phyloP scores from a whole-genome alignment of 257 asterid species.

The Solanum arcanum region DNA sequence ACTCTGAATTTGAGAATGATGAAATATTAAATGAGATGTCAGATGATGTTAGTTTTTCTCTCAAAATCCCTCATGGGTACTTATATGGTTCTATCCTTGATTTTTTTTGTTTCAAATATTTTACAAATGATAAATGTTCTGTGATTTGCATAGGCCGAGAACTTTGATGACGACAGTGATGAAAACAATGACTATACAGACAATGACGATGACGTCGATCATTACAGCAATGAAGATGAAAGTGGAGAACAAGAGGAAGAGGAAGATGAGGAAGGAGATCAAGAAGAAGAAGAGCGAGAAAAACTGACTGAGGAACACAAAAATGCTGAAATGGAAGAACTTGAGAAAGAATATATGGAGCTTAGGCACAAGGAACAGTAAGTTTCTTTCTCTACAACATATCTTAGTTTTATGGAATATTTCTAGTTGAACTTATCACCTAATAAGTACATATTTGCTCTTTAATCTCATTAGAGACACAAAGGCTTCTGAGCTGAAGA shows the following conservation, averaged over 20 bases:
- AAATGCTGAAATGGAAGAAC: conserved; percentile 56
- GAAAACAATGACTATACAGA: not conserved
- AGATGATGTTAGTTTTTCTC: conserved; percentile 24
- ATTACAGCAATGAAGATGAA: conserved; percentile 1
- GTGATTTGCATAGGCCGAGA: conserved; percentile 1
- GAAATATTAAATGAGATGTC: conserved; percentile 11
- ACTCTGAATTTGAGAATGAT: conserved; percentile 27
- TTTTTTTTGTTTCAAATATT: not conserved
- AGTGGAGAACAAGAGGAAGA: conserved; percentile 22
- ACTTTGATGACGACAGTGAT: conserved; percentile 5
- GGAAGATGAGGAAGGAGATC: conserved; percentile 5
- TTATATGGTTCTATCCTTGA: not conserved
- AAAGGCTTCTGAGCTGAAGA: not conserved
- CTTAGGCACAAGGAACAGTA: conserved; percentile 71
- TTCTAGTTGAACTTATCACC: not conserved
- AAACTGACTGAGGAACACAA: conserved; percentile 18
- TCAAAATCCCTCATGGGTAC: not conserved
- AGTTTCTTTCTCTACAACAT: conserved; percentile 1
- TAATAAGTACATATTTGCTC: not conserved
- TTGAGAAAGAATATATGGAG: conserved; percentile 56
- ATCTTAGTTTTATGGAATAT: not conserved
- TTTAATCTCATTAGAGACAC: not conserved
- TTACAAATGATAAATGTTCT: not conserved
- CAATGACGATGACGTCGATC: conserved; percentile 6
- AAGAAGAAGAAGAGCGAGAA: conserved; percentile 1